A percentile compares a stretch with the other conserved stretches of the same genome.
phyloP scores from a whole-genome alignment of 2,329 filamentous ascomycete species.

The Hypoxylon sp. region DNA sequence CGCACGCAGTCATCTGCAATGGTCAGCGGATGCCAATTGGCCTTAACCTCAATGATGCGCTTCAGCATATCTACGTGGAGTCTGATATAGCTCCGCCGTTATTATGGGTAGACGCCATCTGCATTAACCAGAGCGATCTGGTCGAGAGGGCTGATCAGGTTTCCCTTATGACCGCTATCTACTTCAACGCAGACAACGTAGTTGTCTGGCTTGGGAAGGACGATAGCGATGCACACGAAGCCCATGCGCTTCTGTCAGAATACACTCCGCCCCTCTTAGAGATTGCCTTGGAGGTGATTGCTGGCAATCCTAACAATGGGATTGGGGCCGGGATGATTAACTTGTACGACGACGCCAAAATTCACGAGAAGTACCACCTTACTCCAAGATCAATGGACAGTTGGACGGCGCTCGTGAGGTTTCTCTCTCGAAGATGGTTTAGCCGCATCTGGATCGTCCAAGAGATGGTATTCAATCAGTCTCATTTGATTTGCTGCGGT shows the following conservation, averaged over 20 bases:
- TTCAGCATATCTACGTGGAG: conserved; percentile 32
- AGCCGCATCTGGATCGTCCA: conserved; percentile 42
- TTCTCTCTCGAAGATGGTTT: conserved; percentile 36
- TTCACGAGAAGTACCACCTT: conserved; percentile 33
- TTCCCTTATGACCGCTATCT: conserved; percentile 47
- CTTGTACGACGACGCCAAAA: conserved; percentile 32
- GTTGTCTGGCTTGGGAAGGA: conserved; percentile 47
- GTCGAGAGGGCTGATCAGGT: conserved; percentile 43
- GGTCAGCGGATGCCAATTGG: conserved; percentile 38
- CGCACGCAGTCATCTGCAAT: conserved; percentile 25
- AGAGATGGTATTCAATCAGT: conserved; percentile 38
- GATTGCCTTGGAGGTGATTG: conserved; percentile 16
- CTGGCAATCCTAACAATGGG: background rate
- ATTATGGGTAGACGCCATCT: conserved; percentile 49
- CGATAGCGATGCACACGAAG: conserved; percentile 30
- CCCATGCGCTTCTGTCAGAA: conserved; percentile 29
- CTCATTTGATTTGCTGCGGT: conserved; percentile 36
- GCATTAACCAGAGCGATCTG: conserved; percentile 48
- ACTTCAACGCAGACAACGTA: conserved; percentile 38
- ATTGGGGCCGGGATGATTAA: conserved; percentile 25
- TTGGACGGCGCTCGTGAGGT: conserved; percentile 34
- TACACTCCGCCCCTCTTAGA: conserved; percentile 28
- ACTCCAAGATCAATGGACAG: conserved; percentile 29
- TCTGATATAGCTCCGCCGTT: conserved; percentile 31
- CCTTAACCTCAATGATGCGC: conserved; percentile 30